Conservation (phyloP, 129 eudicot species). For the Helianthus tuberosus region DNA sequence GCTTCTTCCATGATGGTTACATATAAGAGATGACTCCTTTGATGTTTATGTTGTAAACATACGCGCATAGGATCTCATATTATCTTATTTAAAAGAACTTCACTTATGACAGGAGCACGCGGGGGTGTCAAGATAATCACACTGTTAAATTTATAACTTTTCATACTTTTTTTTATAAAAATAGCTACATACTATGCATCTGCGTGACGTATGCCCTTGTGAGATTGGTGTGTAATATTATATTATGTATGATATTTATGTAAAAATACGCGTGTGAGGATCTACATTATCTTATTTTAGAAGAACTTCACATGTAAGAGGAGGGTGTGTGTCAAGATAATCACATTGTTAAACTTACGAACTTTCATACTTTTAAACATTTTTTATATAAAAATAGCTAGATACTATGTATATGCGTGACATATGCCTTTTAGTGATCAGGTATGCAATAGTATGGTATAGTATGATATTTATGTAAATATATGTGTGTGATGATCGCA, state of each 20-base stretch:
- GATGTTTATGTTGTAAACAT: neutral
- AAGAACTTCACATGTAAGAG: constrained; percentile 4
- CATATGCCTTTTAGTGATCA: neutral
- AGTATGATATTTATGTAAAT: neutral
- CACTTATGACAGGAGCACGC: neutral
- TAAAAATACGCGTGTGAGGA: neutral
- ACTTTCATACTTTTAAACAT: neutral
- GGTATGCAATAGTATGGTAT: neutral
- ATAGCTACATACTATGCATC: neutral
- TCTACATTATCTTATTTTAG: neutral
- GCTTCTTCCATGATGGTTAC: neutral
- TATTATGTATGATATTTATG: too few relatives aligned
- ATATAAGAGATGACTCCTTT: neutral
- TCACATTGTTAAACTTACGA: neutral
- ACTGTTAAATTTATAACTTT: neutral
- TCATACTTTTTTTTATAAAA: neutral
- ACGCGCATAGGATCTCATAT: neutral
- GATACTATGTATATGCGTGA: neutral
- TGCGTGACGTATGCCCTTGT: constrained; percentile 2
- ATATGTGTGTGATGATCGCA: neutral
- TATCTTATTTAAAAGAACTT: neutral
- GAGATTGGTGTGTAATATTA: neutral
- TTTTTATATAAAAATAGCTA: neutral
- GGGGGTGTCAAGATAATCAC: neutral
- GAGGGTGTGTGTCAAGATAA: neutral